Evolutionary conservation across 2,329 filamentous ascomycete genomes (phyloP), one percentile per base, ranked within the genome.

Genomic region (Intubia oerlemansii): DNA sequence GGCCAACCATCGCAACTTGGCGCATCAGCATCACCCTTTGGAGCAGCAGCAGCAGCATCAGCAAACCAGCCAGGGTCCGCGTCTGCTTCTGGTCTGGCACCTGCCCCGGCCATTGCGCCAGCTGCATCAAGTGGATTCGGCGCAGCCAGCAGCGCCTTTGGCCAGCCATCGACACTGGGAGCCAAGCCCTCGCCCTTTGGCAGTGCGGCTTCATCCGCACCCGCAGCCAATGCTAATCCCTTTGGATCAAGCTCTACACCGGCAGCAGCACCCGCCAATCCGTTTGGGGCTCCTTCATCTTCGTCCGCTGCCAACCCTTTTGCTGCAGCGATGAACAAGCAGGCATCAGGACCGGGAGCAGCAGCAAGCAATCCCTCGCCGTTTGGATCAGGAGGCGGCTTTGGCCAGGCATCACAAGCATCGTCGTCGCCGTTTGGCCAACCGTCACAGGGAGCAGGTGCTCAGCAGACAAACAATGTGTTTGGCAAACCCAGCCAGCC

Each of bases 1-100:
- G 37, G 35, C 6, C 49, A 53, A 32, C 31, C 45, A 9, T 42
- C 51, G n/a, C 48, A 42, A 22, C 38, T 18, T 3, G 18, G 18
- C 9, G 10, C 24, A 8, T 3, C 21, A 12, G n/a, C 23, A 10
- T 22, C 32, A 2, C 38, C 40, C 0, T 50, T 51, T 26, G 40
- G 44, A 3, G 40, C 42, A 17, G 32, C 42, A n/a, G n/a, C n/a
- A n/a, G n/a, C n/a, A n/a, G n/a, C n/a, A n/a, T n/a, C n/a, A n/a
- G n/a, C n/a, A n/a, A n/a, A n/a, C n/a, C n/a, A n/a, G n/a, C n/a
- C n/a, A n/a, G n/a, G n/a, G n/a, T n/a, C n/a, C n/a, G n/a, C n/a
- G n/a, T n/a, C n/a, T n/a, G n/a, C n/a, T n/a, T n/a, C n/a, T n/a
- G n/a, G n/a, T n/a, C n/a, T n/a, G n/a, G n/a, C n/a, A n/a, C n/a